phyloP scores from a whole-genome alignment of 2,329 filamentous ascomycete genomes.

The Fulvia fulva region DNA sequence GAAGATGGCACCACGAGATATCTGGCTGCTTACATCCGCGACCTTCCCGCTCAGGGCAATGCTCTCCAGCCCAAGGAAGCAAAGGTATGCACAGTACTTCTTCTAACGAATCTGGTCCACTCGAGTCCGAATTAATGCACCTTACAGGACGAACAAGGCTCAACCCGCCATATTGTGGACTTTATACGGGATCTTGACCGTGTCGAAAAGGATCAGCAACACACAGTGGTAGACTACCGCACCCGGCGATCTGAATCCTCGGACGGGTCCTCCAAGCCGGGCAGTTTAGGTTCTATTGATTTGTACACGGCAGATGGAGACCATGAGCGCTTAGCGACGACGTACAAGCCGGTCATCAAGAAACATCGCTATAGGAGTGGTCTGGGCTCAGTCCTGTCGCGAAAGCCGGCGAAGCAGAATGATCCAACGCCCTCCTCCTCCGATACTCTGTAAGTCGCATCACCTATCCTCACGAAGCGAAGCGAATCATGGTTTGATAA shows the following conservation, averaged over 20 bases:
- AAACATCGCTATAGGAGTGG: not conserved
- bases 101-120: constrained; percentile 6
- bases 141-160: not conserved
- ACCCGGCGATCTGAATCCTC: not conserved
- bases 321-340: not conserved
- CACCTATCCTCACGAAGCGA: not conserved
- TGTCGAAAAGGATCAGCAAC: not conserved
- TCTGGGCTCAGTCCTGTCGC: not conserved
- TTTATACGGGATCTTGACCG: not conserved
- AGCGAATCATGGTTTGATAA: not conserved
- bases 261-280: not conserved
- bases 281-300: not conserved
- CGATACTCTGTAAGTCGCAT: not conserved
- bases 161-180: not conserved
- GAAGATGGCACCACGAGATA: constrained; percentile 11
- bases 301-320: not conserved
- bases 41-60: constrained; percentile 10
- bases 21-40: constrained; percentile 15
- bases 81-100: constrained; percentile 1
- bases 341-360: not conserved
- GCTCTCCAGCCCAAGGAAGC: constrained; percentile 9
- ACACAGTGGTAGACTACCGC: not conserved
- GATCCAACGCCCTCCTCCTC: too few species aligned
- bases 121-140: too few species aligned
- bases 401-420: not conserved